Evolutionary conservation across 2,329 filamentous ascomycete species (phyloP).

Genomic region (Plectosphaerella cucumerina): DNA sequence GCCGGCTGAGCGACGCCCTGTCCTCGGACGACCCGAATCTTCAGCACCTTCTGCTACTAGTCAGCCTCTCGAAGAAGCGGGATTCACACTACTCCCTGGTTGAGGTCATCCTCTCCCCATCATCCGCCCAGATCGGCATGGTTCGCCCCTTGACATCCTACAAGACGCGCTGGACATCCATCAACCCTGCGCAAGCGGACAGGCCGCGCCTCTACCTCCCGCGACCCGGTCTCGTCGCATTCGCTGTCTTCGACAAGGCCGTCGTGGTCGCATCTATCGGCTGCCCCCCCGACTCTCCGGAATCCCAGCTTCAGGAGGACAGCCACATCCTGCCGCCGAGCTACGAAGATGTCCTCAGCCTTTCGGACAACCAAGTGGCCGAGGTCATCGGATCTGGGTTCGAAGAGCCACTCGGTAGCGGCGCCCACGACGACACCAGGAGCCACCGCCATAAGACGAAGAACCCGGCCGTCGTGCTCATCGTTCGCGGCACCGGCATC

Average conservation of each 20-base stretch:
- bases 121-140: slow-evolving; percentile 54
- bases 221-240: slow-evolving; percentile 73
- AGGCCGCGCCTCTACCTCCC: slow-evolving; percentile 73
- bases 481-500: slow-evolving; percentile 60
- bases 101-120: slow-evolving; percentile 60
- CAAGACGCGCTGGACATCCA: slow-evolving; percentile 43
- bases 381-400: slow-evolving; percentile 62
- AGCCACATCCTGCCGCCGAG: slow-evolving; percentile 58
- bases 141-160: slow-evolving; percentile 66
- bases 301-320: slow-evolving; percentile 69
- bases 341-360: slow-evolving; percentile 84
- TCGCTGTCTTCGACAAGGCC: slow-evolving; percentile 74
- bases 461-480: slow-evolving; percentile 57
- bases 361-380: slow-evolving; percentile 61
- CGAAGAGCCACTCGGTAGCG: slow-evolving; percentile 47
- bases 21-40: slow-evolving; percentile 45
- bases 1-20: slow-evolving; percentile 45
- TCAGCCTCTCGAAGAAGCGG: slow-evolving; percentile 48
- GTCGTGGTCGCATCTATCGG: slow-evolving; percentile 73
- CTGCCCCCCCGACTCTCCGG: slow-evolving; percentile 63
- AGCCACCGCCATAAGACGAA: slow-evolving; percentile 52
- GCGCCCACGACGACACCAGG: slow-evolving; percentile 39
- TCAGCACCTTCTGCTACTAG: slow-evolving; percentile 59
- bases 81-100: slow-evolving; percentile 67
- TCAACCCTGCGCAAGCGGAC: slow-evolving; percentile 32